Evolutionary conservation across 495 filamentous ascomycete genomes (phyloP), one percentile per base, ranked within the genome.

Genomic region (Echria macrotheca): DNA sequence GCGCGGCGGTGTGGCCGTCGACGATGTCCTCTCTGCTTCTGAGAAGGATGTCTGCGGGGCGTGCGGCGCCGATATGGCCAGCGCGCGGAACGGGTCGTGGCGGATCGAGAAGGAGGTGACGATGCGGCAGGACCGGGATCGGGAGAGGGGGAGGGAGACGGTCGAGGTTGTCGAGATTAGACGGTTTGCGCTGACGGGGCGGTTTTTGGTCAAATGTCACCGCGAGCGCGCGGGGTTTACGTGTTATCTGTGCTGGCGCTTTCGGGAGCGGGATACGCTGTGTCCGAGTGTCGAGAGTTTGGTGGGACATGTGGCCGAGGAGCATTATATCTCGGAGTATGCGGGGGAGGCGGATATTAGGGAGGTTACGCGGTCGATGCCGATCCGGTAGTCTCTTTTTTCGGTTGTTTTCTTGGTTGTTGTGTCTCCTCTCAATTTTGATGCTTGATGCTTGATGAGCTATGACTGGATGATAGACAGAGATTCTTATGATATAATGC

Each of bases 141-240:
- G 44, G n/a, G 33, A 44, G 15, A 15, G 11, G 12, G 46, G 48
- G 2, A 43, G 29, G 8, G 52, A 50, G n/a, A n/a, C n/a, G 19
- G 53, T 53, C 11, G 53, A 61, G 25, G 21, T 36, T 1, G 50
- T 59, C 14, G 56, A 58, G 47, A 47, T 56, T 3, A 36, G 59
- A 23, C 45, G 57, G 10, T 69, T 53, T 40, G n/a, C 58, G 37
- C 26, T 67, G 14, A 65, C 59, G 12, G 45, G 53, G 12, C 53
- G 64, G 15, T 69, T 69, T 41, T 26, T 67, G 8, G 54, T 59
- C 26, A 69, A 69, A 46, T 69, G 66, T 15, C 66, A 69, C 33
- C 57, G 63, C 1, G 58, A 58, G 15, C 46, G 53, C 2, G 43
- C 48, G 11, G 63, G 63, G 5, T 69, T 53, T 28, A 55, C 64